phyloP scores from a whole-genome alignment of 345 rosid species.

The Citrus maxima region DNA sequence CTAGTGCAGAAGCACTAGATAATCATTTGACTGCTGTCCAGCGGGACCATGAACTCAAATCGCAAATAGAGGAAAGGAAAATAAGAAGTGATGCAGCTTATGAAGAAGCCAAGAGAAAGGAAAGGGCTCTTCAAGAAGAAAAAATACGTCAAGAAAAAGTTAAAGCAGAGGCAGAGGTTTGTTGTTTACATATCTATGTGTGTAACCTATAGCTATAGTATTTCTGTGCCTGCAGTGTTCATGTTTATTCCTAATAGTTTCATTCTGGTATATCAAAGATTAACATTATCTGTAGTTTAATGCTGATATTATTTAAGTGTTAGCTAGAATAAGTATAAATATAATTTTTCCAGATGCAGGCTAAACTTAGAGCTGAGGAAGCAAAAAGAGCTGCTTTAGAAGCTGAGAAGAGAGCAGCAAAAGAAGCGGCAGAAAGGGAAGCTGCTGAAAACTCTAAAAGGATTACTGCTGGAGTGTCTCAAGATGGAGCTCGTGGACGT shows the following conservation, averaged over 20 bases:
- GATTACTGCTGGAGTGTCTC: slow-evolving; percentile 26
- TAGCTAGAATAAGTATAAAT: neutral
- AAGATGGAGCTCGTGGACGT: slow-evolving; percentile 19
- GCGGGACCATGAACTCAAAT: slow-evolving; percentile 75
- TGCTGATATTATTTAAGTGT: neutral
- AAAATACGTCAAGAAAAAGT: slow-evolving; percentile 76
- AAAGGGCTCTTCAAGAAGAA: slow-evolving; percentile 78
- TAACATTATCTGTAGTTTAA: neutral
- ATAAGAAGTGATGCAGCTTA: slow-evolving; percentile 76
- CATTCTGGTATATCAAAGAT: neutral
- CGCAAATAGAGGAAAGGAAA: slow-evolving; percentile 87
- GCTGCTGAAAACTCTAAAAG: slow-evolving; percentile 38
- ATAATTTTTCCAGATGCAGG: slow-evolving; percentile 29
- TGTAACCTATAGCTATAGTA: neutral
- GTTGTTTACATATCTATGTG: slow-evolving; percentile 9
- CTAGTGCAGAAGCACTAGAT: slow-evolving; percentile 95
- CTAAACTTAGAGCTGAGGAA: slow-evolving; percentile 75
- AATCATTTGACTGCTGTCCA: slow-evolving; percentile 80
- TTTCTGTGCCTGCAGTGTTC: neutral
- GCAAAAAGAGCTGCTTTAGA: slow-evolving; percentile 60
- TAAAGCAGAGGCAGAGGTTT: slow-evolving; percentile 86
- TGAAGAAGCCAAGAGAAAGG: slow-evolving; percentile 88
- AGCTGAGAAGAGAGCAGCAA: slow-evolving; percentile 63
- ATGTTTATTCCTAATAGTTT: neutral
- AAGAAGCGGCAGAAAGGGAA: slow-evolving; percentile 61